Evolutionary conservation across 176 grass and related monocot species (phyloP), one percentile per base, ranked within the genome.

Genomic region (Thinopyrum elongatum): DNA sequence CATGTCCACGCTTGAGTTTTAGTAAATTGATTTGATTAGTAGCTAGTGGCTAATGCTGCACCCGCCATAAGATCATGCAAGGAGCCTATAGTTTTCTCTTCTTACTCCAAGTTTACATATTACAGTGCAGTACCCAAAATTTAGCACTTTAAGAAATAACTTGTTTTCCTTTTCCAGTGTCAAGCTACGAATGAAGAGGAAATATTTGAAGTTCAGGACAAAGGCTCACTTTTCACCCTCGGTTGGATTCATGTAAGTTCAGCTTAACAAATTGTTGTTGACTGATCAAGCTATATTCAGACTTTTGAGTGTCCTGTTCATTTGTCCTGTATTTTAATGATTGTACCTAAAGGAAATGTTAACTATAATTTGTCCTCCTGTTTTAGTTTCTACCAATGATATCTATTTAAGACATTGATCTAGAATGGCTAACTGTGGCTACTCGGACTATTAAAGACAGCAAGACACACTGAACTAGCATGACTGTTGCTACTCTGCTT

Each of bases 141-240:
- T 25, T 42, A 74, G 26, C 58, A 46, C 42, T 83, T 34, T 66
- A 71, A 26, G 17, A 73, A 74, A 65, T 74, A 83, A 65, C 68
- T 64, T 87, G 66, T 82, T 68, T 25, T 70, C 22, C 25, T 65
- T 76, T 73, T 98, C 47, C 87, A 98, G 97, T 98, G 97, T 69
- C 94, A 93, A 86, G 94, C 94, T 86, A 98, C 88, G 72, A 94
- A 98, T 88, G 97, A 98, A 92, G 97, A 98, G 85, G 97, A 98
- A 95, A 89, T 98, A 92, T 98, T 95, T 89, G 94, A 98, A 84
- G 88, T 95, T 85, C 97, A 98, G 91, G 97, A 98, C 78, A 95
- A 95, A 72, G 83, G 86, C 11, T 98, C 94, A 44, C 97, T 98
- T 84, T 92, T 98, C 65, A 94, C 97, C 60, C 94, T 95, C 85